Evolutionary conservation across 1,284 basidiomycete species (phyloP).

Genomic region (Pyrrhoderma noxium): DNA sequence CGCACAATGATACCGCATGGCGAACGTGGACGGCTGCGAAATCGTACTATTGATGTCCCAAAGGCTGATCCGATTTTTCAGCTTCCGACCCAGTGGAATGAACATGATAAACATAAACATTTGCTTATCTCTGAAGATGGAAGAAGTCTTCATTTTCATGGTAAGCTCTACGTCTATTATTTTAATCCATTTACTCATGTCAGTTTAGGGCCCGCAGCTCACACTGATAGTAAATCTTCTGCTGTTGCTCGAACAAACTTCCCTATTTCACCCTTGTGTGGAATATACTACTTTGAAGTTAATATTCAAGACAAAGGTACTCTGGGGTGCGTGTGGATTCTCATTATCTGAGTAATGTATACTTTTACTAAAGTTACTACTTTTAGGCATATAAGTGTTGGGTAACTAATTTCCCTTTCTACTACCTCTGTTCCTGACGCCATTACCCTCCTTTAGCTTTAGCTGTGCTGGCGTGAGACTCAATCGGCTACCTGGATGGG

Average conservation of each 20-base stretch:
- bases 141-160: conserved; percentile 61
- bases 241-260: conserved; percentile 70
- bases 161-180: conserved; percentile 27
- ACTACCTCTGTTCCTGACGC: conserved; percentile 31
- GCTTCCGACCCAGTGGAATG: conserved; percentile 76
- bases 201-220: conserved; percentile 40
- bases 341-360: background rate
- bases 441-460: conserved; percentile 38
- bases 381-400: conserved; percentile 73
- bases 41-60: conserved; percentile 17
- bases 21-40: conserved; percentile 17
- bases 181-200: conserved; percentile 3
- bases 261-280: conserved; percentile 74
- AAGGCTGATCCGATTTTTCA: conserved; percentile 38
- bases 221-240: conserved; percentile 68
- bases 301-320: conserved; percentile 72
- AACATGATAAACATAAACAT: conserved; percentile 49
- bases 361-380: conserved; percentile 3
- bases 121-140: conserved; percentile 64
- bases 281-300: conserved; percentile 89
- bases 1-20: conserved; percentile 21
- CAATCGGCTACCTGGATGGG: conserved; percentile 83
- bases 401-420: conserved; percentile 28
- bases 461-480: conserved; percentile 48
- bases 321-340: conserved; percentile 51